phyloP scores from a whole-genome alignment of 2,329 filamentous ascomycete genomes.

The Pseudogymnoascus sp. region DNA sequence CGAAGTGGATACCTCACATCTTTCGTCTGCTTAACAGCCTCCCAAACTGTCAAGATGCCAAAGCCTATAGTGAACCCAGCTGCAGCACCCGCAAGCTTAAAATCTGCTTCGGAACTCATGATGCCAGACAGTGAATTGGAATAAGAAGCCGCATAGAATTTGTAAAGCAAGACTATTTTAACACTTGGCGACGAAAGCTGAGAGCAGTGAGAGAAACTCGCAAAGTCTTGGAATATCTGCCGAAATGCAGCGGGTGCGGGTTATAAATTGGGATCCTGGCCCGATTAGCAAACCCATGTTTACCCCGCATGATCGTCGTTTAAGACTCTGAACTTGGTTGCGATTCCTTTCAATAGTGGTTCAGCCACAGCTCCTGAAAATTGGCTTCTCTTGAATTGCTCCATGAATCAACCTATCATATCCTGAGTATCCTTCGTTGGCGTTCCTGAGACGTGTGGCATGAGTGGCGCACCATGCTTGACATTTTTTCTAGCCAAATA shows the following conservation, averaged over 20 bases:
- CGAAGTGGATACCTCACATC: conserved; percentile 15
- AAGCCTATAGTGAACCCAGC: conserved; percentile 31
- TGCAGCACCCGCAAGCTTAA: conserved; percentile 24
- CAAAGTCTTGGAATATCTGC: background rate
- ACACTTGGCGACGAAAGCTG: background rate
- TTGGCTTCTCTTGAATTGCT: background rate
- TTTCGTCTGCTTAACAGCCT: conserved; percentile 28
- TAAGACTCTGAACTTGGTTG: background rate
- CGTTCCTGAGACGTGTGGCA: background rate
- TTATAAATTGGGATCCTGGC: background rate
- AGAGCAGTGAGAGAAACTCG: background rate
- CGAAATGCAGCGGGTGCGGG: background rate
- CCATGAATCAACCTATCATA: background rate
- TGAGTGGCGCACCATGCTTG: background rate
- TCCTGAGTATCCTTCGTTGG: background rate
- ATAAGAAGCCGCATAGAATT: background rate
- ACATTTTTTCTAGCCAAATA: background rate
- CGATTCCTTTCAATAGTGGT: background rate
- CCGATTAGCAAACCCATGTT: background rate
- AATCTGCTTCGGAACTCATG: conserved; percentile 9
- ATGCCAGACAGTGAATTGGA: background rate
- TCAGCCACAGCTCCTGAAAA: background rate
- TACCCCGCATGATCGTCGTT: background rate
- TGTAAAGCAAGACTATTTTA: background rate
- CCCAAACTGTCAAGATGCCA: conserved; percentile 27